Conservation (phyloP, 768 basidiomycete species). For the Auricularia heimuer region DNA sequence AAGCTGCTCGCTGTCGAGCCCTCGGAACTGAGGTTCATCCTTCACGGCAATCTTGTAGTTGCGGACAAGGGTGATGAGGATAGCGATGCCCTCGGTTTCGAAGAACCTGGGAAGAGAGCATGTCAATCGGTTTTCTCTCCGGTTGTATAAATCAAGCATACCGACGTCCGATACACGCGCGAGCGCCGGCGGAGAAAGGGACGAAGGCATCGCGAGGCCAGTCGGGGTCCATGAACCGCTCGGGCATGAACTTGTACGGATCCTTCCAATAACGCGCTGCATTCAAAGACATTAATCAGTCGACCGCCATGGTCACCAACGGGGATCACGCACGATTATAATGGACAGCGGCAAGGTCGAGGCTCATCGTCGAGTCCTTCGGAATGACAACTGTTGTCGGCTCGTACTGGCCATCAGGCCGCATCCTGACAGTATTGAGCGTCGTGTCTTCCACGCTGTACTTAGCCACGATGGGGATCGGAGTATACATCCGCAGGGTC, state of each 20-base stretch:
- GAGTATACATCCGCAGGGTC: slow-evolving; percentile 13
- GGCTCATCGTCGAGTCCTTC: not conserved
- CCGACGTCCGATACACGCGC: not conserved
- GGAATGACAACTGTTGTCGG: not conserved
- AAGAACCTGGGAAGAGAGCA: slow-evolving; percentile 19
- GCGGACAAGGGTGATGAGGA: slow-evolving; percentile 39
- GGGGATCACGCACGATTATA: slow-evolving; percentile 7
- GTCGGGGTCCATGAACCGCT: slow-evolving; percentile 6
- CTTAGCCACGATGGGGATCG: slow-evolving; percentile 1
- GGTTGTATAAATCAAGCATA: not conserved
- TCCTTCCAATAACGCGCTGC: slow-evolving; percentile 11
- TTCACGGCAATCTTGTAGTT: slow-evolving; percentile 32
- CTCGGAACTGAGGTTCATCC: slow-evolving; percentile 28
- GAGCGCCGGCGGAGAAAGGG: slow-evolving; percentile 5
- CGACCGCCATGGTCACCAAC: not conserved
- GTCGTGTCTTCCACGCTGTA: not conserved
- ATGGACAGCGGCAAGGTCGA: slow-evolving; percentile 3
- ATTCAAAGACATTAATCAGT: slow-evolving; percentile 7
- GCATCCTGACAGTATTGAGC: not conserved
- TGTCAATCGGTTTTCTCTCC: not conserved
- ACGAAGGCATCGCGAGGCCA: slow-evolving; percentile 5
- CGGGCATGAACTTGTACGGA: slow-evolving; percentile 4
- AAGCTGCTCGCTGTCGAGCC: slow-evolving; percentile 36
- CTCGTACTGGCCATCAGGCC: not conserved
- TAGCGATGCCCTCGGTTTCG: slow-evolving; percentile 43